Percentiles rank a stretch among this genome's conserved stretches.
Evolutionary conservation across 2,329 filamentous ascomycete genomes (phyloP).

Genomic region (Westerdykella aurantiaca): DNA sequence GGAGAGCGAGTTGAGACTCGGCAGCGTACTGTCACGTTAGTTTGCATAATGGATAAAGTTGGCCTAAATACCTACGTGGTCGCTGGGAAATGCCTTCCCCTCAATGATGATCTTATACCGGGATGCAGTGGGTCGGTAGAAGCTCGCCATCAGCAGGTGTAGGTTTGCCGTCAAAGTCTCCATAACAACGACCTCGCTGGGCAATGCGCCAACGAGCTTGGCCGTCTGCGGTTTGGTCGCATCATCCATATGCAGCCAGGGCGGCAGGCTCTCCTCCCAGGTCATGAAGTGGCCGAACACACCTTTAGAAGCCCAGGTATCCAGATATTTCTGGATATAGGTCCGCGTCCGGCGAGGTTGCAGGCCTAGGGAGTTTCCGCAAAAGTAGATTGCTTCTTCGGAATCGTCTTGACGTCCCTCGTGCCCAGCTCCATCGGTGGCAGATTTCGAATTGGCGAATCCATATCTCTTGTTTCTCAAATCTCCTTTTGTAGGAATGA

Average conservation of each 20-base stretch:
- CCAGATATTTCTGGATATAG: constrained; percentile 66
- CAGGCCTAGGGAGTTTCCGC: constrained; percentile 82
- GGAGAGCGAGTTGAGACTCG: constrained; percentile 72
- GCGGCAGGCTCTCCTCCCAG: constrained; percentile 58
- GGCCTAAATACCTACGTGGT: constrained; percentile 53
- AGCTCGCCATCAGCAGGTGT: constrained; percentile 76
- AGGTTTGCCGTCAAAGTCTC: constrained; percentile 78
- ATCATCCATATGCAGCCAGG: constrained; percentile 76
- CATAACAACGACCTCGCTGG: constrained; percentile 78
- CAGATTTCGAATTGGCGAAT: constrained; percentile 8
- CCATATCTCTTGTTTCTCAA: constrained; percentile 55
- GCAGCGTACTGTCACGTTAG: constrained; percentile 60
- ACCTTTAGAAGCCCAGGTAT: constrained; percentile 78
- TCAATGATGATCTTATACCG: constrained; percentile 80
- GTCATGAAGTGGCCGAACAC: constrained; percentile 74
- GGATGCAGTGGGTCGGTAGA: constrained; percentile 64
- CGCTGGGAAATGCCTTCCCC: constrained; percentile 83
- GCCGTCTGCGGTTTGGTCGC: constrained; percentile 64
- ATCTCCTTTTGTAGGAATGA: constrained; percentile 69
- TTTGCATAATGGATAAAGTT: not conserved
- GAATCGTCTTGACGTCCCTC: constrained; percentile 25
- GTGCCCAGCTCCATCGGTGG: not conserved
- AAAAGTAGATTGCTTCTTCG: constrained; percentile 66
- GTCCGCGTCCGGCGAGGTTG: constrained; percentile 65
- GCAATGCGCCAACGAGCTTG: constrained; percentile 66